Evolutionary conservation across 345 rosid species (phyloP).

Genomic region (Dovyalis caffra): DNA sequence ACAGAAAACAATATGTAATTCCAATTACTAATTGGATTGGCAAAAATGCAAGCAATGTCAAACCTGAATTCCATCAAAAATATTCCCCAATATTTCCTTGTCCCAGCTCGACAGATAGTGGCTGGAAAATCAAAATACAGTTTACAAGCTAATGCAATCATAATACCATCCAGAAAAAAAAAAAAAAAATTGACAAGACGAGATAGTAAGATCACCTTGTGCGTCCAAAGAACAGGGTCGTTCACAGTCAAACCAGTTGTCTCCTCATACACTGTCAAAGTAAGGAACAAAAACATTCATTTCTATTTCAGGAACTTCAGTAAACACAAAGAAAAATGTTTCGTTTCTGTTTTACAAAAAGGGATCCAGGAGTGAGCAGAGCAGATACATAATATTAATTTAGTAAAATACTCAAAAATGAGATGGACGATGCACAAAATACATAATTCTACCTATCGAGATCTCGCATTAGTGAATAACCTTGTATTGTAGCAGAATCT

Average conservation of each 20-base stretch:
- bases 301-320: not conserved
- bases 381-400: too few species aligned
- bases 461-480: slow-evolving; percentile 24
- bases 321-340: not conserved
- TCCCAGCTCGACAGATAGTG: slow-evolving; percentile 95
- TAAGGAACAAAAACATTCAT: not conserved
- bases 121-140: too few species aligned
- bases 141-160: slow-evolving; percentile 15
- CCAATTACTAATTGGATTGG: too few species aligned
- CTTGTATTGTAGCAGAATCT: slow-evolving; percentile 98
- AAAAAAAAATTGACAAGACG: not conserved
- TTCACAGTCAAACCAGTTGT: slow-evolving; percentile 93
- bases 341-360: too few species aligned
- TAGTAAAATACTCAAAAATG: too few species aligned
- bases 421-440: not conserved
- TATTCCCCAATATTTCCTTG: slow-evolving; percentile 98
- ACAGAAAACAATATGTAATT: too few species aligned
- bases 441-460: not conserved
- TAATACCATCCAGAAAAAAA: not conserved
- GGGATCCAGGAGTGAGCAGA: too few species aligned
- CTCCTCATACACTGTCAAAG: slow-evolving; percentile 82
- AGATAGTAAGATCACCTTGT: slow-evolving; percentile 47
- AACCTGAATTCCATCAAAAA: slow-evolving; percentile 99
- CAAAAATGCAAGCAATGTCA: slow-evolving; percentile 13
- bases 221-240: too few species aligned